Evolutionary conservation across 2,329 filamentous ascomycete genomes (phyloP), one percentile per base, ranked within the genome.

Genomic region (Penicillium sp.): DNA sequence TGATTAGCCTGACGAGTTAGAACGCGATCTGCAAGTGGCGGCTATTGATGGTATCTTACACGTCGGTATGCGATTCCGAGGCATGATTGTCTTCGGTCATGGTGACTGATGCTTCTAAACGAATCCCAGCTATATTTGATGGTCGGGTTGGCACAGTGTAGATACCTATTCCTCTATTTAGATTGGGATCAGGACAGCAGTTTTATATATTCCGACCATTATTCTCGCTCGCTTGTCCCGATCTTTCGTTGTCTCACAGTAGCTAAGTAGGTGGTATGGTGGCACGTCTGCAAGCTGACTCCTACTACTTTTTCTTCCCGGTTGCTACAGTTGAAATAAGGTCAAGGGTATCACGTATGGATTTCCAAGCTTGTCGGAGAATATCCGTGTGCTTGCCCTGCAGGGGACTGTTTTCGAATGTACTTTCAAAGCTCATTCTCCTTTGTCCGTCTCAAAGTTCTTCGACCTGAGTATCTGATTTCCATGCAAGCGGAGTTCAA

Each of bases 1-100:
- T 60, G 32, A 78, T 74, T 42, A 59, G 49, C 20, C 56, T 58
- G n/a, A 3, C 1, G 27, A 1, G 27, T 40, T 11, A 50, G 41
- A 26, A 10, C 23, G 8, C 2, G 3, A 4, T 8, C 6, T 23
- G 10, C 0, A 13, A 13, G 27, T 4, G 28, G 18, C 5, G 11
- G 34, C 11, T 6, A 8, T n/a, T 3, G 6, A 6, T 7, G 24
- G n/a, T 26, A n/a, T n/a, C 46, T 51, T 47, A 54, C 51, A 54
- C 51, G 48, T 54, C 51, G 3, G 51, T 54, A 9, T 51, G 40
- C 8, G 51, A 51, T 32, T 47, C 46, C 20, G 24, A 31, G 18
- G 24, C 31, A 32, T 29, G 14, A 9, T 24, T 24, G 11, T 27
- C 23, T 41, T 32, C 16, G 13, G 26, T 14, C 44, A 46, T 46